Evolutionary conservation across 2,329 filamentous ascomycete species (phyloP).

Genomic region (Parafenestella ontariensis): DNA sequence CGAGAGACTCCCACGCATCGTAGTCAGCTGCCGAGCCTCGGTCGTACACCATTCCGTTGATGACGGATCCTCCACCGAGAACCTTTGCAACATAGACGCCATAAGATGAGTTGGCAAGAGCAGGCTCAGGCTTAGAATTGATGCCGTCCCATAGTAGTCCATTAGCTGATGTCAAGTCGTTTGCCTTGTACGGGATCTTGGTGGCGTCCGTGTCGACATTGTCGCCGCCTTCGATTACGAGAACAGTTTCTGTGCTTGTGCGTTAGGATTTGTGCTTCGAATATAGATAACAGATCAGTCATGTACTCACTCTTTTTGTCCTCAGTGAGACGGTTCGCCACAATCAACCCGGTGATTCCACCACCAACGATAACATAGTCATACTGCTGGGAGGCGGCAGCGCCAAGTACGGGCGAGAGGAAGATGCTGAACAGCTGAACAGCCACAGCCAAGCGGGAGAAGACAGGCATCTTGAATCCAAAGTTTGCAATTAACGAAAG

Average conservation of each 20-base stretch:
- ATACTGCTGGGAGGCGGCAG: slow-evolving; percentile 19
- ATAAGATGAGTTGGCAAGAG: slow-evolving; percentile 28
- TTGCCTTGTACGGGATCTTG: slow-evolving; percentile 38
- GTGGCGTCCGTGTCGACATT: slow-evolving; percentile 30
- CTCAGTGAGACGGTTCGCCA: slow-evolving; percentile 38
- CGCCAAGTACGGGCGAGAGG: slow-evolving; percentile 25
- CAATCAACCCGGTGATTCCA: slow-evolving; percentile 37
- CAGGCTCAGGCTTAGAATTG: slow-evolving; percentile 29
- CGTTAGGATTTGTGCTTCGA: slow-evolving; percentile 4
- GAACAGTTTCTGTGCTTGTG: slow-evolving; percentile 22
- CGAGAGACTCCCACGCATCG: slow-evolving; percentile 65
- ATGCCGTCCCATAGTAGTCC: slow-evolving; percentile 31
- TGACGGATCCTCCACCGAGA: slow-evolving; percentile 34
- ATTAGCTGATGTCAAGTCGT: slow-evolving; percentile 26
- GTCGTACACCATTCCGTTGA: slow-evolving; percentile 50
- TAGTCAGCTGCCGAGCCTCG: slow-evolving; percentile 45
- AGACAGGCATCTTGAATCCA: slow-evolving; percentile 30
- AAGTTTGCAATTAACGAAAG: slow-evolving; percentile 22
- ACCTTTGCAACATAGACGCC: slow-evolving; percentile 35
- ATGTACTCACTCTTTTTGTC: slow-evolving; percentile 28
- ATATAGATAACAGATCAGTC: neutral
- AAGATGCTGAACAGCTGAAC: slow-evolving; percentile 32
- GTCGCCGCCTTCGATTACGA: slow-evolving; percentile 37
- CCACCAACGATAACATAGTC: slow-evolving; percentile 45
- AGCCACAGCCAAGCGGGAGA: slow-evolving; percentile 35